phyloP scores from a whole-genome alignment of 2,329 filamentous ascomycete species.

The Alternaria rosae region DNA sequence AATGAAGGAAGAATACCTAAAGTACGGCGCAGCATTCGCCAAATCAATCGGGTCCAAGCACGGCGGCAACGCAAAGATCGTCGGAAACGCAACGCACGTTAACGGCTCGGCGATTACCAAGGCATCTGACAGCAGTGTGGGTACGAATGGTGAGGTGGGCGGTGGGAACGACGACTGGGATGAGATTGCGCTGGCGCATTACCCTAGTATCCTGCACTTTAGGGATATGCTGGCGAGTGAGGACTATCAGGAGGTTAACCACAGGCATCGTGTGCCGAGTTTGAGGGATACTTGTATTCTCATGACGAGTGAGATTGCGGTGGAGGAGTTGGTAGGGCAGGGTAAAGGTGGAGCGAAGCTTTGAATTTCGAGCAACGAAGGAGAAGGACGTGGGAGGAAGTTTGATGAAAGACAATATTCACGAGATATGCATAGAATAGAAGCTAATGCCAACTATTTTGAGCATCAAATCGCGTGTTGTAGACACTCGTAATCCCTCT shows the following conservation, averaged over 20 bases:
- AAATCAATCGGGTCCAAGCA: slow-evolving; percentile 59
- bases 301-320: slow-evolving; percentile 61
- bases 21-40: slow-evolving; percentile 65
- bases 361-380: background rate
- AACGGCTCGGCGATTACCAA: slow-evolving; percentile 8
- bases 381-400: background rate
- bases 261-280: slow-evolving; percentile 59
- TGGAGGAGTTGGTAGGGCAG: slow-evolving; percentile 24
- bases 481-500: too few species aligned
- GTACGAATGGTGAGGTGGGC: slow-evolving; percentile 6
- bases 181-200: slow-evolving; percentile 70
- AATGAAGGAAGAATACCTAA: slow-evolving; percentile 62
- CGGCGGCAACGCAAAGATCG: slow-evolving; percentile 68
- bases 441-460: too few species aligned
- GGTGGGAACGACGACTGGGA: slow-evolving; percentile 58
- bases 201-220: slow-evolving; percentile 68
- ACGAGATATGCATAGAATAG: too few species aligned
- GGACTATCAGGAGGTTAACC: slow-evolving; percentile 67
- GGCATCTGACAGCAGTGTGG: slow-evolving; percentile 19
- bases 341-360: slow-evolving; percentile 19
- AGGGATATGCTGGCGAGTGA: slow-evolving; percentile 65
- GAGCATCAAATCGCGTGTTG: too few species aligned
- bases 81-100: slow-evolving; percentile 61
- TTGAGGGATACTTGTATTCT: slow-evolving; percentile 62
- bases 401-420: too few species aligned